Conservation (phyloP, 2,329 filamentous ascomycete species). For the Ceratocystis papillata region DNA sequence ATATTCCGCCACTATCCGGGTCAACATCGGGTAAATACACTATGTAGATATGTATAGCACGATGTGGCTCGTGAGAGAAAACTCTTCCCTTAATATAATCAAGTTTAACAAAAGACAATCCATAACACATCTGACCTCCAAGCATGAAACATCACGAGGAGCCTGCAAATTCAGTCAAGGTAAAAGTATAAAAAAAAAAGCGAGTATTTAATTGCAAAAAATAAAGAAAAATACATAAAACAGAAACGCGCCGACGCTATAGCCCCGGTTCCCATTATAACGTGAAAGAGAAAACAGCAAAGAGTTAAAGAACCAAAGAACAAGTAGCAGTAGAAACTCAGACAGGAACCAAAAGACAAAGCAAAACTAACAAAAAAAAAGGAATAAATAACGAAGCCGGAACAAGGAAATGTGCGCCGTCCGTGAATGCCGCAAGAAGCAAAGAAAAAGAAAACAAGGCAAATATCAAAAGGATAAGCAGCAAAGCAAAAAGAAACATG, state of each 20-base stretch:
- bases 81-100: no score
- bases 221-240: constrained; percentile 4
- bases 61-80: no score
- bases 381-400: not conserved
- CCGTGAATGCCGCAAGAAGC: constrained; percentile 6
- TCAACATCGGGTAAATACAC: no score
- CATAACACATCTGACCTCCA: no score
- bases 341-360: not conserved
- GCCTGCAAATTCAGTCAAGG: not conserved
- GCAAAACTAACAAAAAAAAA: not conserved
- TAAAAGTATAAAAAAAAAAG: not conserved
- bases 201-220: not conserved
- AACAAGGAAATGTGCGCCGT: not conserved
- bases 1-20: no score
- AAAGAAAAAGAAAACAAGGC: constrained; percentile 2
- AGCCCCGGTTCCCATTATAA: constrained; percentile 19
- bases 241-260: constrained; percentile 18
- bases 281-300: not conserved
- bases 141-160: not conserved
- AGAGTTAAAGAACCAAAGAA: not conserved
- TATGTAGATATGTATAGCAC: no score
- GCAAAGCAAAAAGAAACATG: not conserved
- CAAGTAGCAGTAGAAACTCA: not conserved
- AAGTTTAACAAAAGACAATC: no score
- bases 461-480: not conserved